A percentile compares a stretch with the other conserved stretches of the same genome.
Conservation (phyloP, 2,329 filamentous ascomycete genomes). For the Fusarium sp. region DNA sequence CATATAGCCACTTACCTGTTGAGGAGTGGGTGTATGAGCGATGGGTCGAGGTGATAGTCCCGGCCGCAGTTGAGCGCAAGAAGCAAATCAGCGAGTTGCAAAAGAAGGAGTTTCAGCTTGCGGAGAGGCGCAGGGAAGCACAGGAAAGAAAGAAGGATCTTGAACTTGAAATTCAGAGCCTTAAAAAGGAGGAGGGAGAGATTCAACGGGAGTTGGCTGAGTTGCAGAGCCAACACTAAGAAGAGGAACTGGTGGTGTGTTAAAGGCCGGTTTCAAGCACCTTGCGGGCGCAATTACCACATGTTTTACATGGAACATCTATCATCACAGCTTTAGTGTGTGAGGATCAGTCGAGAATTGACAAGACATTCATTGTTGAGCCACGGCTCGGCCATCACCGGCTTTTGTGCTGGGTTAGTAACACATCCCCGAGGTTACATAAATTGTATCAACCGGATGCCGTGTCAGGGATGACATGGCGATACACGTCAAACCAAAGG, state of each 20-base stretch:
- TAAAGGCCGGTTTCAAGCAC: neutral
- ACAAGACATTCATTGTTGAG: neutral
- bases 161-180: neutral
- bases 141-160: neutral
- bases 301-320: neutral
- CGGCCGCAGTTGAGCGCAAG: neutral
- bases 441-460: neutral
- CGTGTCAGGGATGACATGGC: neutral
- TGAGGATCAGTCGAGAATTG: neutral
- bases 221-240: neutral
- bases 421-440: neutral
- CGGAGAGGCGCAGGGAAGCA: neutral
- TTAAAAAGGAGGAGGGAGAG: neutral
- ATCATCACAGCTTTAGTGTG: neutral
- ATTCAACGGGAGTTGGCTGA: neutral
- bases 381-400: neutral
- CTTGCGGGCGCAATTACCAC: neutral
- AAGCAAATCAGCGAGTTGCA: neutral
- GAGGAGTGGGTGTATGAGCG: conserved; percentile 2
- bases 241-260: neutral
- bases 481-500: neutral
- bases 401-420: neutral
- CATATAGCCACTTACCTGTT: neutral
- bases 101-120: neutral
- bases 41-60: neutral